Conservation (phyloP, 352 stramenopile species). For the Globisporangium acanthophoron region DNA sequence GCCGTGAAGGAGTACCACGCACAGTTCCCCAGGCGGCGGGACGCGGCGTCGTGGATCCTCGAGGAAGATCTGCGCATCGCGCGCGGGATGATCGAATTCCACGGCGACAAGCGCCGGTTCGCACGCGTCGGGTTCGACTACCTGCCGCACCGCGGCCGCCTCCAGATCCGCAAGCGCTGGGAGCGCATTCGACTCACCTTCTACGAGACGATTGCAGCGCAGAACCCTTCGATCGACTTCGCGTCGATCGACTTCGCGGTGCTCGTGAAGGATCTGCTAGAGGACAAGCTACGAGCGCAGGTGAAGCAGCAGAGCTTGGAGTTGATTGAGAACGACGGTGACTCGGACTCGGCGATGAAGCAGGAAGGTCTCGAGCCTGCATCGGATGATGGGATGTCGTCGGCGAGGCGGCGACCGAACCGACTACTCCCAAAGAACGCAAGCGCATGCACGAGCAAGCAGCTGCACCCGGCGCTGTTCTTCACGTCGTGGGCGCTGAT, state of each 20-base stretch:
- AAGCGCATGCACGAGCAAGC: constrained; percentile 39
- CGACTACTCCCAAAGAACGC: not conserved
- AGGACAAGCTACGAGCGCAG: constrained; percentile 40
- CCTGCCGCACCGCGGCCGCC: constrained; percentile 58
- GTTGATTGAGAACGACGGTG: constrained; percentile 3
- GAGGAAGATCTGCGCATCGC: constrained; percentile 79
- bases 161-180: constrained; percentile 70
- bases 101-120: constrained; percentile 61
- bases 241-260: constrained; percentile 41
- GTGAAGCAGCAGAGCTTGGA: constrained; percentile 11
- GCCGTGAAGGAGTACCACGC: constrained; percentile 57
- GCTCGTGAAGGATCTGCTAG: constrained; percentile 47
- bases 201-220: constrained; percentile 18
- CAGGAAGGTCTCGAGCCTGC: constrained; percentile 9
- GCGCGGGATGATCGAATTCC: constrained; percentile 60
- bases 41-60: constrained; percentile 51
- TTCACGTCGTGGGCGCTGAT: constrained; percentile 84
- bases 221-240: constrained; percentile 23
- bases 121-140: constrained; percentile 45
- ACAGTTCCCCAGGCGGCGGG: constrained; percentile 29
- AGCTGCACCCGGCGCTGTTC: constrained; percentile 77
- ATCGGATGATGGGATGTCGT: not conserved
- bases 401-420: not conserved
- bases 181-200: constrained; percentile 34
- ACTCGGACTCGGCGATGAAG: constrained; percentile 2